These are phyloP conservation scores for Sordaria brevicollis DNA, from an alignment of 495 filamentous ascomycete species.

Conservation along the genomic window DNA sequence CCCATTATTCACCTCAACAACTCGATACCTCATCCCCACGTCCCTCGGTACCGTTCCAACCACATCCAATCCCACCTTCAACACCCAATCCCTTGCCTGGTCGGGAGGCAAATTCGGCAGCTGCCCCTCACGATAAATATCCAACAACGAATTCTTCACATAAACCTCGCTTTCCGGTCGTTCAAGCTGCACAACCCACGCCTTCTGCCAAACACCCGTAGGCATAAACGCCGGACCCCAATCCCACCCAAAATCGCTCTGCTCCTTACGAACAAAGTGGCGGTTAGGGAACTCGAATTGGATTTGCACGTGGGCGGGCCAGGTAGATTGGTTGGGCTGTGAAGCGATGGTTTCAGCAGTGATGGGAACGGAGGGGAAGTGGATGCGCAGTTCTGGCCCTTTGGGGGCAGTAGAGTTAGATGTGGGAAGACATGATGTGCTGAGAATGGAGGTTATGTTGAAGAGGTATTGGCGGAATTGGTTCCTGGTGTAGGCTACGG, in stretches of 20 bases:
- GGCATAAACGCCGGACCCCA: conserved; percentile 60
- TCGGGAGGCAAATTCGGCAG: conserved; percentile 50
- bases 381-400: conserved; percentile 40
- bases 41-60: conserved; percentile 41
- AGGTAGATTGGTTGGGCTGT: conserved; percentile 43
- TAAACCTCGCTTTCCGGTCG: conserved; percentile 28
- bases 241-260: conserved; percentile 64
- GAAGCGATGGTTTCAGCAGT: conserved; percentile 35
- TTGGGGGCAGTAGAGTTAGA: too few relatives aligned
- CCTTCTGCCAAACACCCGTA: conserved; percentile 56
- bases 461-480: conserved; percentile 67
- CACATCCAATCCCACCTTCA: conserved; percentile 60
- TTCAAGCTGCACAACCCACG: conserved; percentile 48
- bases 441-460: conserved; percentile 45
- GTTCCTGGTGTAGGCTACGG: conserved; percentile 56
- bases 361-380: conserved; percentile 23
- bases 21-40: conserved; percentile 41
- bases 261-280: conserved; percentile 58
- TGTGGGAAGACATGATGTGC: conserved; percentile 27
- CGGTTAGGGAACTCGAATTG: conserved; percentile 45
- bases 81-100: conserved; percentile 52
- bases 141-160: conserved; percentile 48
- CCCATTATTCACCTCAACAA: conserved; percentile 33
- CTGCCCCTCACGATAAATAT: conserved; percentile 52
- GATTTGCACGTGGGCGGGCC: conserved; percentile 38